Base-by-base conservation (phyloP, 139 green algal species). In the Closterium sp. region DNA sequence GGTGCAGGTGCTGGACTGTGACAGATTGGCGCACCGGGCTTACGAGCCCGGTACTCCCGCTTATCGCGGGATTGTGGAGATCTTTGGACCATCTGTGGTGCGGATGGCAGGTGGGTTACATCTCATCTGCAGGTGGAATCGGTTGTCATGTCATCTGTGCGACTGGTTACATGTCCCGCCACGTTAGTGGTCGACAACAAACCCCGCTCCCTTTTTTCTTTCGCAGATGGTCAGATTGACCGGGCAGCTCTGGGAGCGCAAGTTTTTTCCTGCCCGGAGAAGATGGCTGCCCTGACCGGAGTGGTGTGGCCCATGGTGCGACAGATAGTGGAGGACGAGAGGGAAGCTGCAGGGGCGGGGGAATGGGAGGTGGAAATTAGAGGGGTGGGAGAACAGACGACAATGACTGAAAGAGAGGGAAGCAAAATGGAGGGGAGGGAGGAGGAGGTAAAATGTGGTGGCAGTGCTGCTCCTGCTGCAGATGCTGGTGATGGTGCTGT, bases 261-360 rank as follows among this genome's bases (percentile, higher is more conserved):
- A 28, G 90, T 92, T 9, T 92, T 92, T 90, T 55, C 23, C 55
- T 32, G 90, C 84, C 36, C 84, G 23, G 31, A 55, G 8, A 35
- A 88, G 34, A 91, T 92, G 84, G 35, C 33, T 30, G 36, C 31
- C 33, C 90, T 93, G 28, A 93, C 90, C 2, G 35, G 32, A 16
- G 90, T 93, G n/a, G 90, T 93, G 55, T 93, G 90, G 90, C 90
- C 90, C 32, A 87, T 87, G 30, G 85, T 93, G 33, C 34, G 84
- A 86, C 66, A 25, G 19, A 34, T 93, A 23, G 85, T 93, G 36
- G 85, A 35, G 25, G 90, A 93, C 33, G 36, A 93, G 84, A 38
- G 87, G n/a, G 90, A 93, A 33, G 85, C 33, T 31, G 28, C 34
- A 34, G 55, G 55, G 16, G 90, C 85, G 9, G 89, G 34, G 31